Evolutionary conservation across 208 protist genomes (phyloP).

Genomic region (Zelonia costaricensis): DNA sequence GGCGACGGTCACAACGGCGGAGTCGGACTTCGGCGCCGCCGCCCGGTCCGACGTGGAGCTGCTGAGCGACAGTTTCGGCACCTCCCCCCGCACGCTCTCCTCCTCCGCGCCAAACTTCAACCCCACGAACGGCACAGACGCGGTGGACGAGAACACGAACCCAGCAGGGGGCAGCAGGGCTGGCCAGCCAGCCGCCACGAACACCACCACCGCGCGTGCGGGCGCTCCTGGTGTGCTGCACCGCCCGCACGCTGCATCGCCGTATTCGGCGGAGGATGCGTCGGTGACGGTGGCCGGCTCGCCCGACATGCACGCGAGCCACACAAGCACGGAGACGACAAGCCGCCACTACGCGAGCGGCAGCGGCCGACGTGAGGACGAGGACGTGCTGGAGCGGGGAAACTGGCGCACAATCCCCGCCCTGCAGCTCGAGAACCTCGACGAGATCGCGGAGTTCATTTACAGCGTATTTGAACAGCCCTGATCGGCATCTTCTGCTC

Average conservation of each 20-base stretch:
- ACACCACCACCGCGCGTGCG: too few species aligned
- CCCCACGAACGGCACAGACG: not conserved
- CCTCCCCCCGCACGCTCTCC: not conserved
- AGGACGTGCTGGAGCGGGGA: conserved; percentile 22
- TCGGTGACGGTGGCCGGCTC: not conserved
- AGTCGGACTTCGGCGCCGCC: too few species aligned
- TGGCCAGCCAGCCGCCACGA: too few species aligned
- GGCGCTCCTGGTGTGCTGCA: too few species aligned
- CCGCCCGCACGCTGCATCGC: too few species aligned
- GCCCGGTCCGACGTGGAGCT: too few species aligned
- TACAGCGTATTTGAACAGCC: conserved; percentile 52
- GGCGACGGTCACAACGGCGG: too few species aligned
- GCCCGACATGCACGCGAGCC: not conserved
- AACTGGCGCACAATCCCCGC: conserved; percentile 26
- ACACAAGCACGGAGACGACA: not conserved
- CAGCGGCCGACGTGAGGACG: conserved; percentile 11
- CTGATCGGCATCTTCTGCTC: not conserved
- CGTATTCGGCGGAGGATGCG: not conserved
- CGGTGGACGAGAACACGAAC: not conserved
- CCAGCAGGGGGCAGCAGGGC: too few species aligned
- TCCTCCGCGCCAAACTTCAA: not conserved
- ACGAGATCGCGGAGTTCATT: conserved; percentile 76
- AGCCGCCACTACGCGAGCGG: not conserved
- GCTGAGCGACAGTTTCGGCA: not conserved
- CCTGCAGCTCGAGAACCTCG: conserved; percentile 33